Percentiles rank a stretch among this genome's conserved stretches.
These are phyloP conservation scores for Harringtonia lauricola DNA, from an alignment of 2,329 filamentous ascomycete species.

Conservation along the genomic window DNA sequence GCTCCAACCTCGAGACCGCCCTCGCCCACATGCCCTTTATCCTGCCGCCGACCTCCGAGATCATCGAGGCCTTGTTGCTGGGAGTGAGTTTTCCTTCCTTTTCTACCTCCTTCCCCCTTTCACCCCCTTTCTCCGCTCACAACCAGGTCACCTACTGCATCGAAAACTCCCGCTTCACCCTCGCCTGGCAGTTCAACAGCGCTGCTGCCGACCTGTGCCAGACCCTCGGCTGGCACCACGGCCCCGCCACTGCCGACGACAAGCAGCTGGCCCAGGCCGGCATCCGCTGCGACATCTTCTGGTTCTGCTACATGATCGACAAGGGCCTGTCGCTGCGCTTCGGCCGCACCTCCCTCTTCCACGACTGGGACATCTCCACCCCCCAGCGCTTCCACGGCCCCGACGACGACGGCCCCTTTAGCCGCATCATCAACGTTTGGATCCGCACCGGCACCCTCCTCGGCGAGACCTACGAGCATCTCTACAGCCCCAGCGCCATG, in stretches of 20 bases:
- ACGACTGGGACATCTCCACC: constrained; percentile 43
- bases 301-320: constrained; percentile 30
- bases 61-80: constrained; percentile 46
- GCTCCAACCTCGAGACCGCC: constrained; percentile 8
- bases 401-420: constrained; percentile 11
- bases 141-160: constrained; percentile 50
- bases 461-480: constrained; percentile 43
- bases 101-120: neutral
- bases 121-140: neutral
- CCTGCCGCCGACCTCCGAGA: constrained; percentile 41
- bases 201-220: constrained; percentile 50
- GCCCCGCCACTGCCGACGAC: constrained; percentile 17
- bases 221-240: constrained; percentile 49
- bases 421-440: constrained; percentile 34
- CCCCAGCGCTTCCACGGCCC: constrained; percentile 22
- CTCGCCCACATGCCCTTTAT: constrained; percentile 38
- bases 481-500: constrained; percentile 41
- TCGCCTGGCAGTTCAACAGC: constrained; percentile 53
- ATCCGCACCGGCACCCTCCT: constrained; percentile 44
- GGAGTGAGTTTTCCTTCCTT: constrained; percentile 39
- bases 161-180: constrained; percentile 48
- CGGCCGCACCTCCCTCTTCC: constrained; percentile 45
- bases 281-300: constrained; percentile 13
- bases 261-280: neutral
- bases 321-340: constrained; percentile 47